Conservation (phyloP, 148 eudicot species). For the Cornus kousa region DNA sequence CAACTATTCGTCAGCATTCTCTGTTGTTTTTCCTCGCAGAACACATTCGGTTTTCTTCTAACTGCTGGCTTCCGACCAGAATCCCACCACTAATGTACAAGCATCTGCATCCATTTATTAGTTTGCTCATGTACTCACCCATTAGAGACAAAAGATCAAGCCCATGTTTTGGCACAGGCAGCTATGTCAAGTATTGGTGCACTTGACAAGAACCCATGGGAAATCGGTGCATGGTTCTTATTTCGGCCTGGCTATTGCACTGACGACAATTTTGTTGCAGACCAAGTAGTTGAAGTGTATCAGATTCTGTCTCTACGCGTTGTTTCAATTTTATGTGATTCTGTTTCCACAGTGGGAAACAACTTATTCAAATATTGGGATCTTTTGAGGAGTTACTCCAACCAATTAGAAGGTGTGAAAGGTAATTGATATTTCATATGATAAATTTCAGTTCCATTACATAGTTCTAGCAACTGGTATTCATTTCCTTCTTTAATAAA, state of each 20-base stretch:
- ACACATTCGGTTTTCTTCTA: constrained; percentile 51
- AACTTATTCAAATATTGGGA: constrained; percentile 66
- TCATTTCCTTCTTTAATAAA: neutral
- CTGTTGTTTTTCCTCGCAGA: constrained; percentile 65
- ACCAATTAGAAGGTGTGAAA: constrained; percentile 33
- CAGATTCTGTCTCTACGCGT: constrained; percentile 52
- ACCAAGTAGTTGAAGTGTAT: constrained; percentile 33
- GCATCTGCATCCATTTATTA: constrained; percentile 60
- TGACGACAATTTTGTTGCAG: constrained; percentile 23
- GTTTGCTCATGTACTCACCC: constrained; percentile 58
- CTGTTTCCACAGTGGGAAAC: constrained; percentile 74
- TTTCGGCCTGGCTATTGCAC: constrained; percentile 65
- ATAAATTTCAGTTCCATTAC: neutral
- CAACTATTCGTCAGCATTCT: constrained; percentile 65
- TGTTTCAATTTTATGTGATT: constrained; percentile 79
- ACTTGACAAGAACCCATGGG: constrained; percentile 70
- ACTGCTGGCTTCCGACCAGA: constrained; percentile 25
- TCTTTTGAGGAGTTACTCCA: constrained; percentile 44
- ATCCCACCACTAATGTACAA: constrained; percentile 63
- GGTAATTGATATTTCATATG: constrained; percentile 62
- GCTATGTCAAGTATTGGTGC: constrained; percentile 93
- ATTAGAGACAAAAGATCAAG: constrained; percentile 60
- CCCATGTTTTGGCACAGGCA: constrained; percentile 70
- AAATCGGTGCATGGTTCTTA: constrained; percentile 78
- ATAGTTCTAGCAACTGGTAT: too few relatives aligned